These are phyloP conservation scores for Pezizomycotina sp. DNA, from an alignment of 2,329 filamentous ascomycete genomes.

Conservation along the genomic window DNA sequence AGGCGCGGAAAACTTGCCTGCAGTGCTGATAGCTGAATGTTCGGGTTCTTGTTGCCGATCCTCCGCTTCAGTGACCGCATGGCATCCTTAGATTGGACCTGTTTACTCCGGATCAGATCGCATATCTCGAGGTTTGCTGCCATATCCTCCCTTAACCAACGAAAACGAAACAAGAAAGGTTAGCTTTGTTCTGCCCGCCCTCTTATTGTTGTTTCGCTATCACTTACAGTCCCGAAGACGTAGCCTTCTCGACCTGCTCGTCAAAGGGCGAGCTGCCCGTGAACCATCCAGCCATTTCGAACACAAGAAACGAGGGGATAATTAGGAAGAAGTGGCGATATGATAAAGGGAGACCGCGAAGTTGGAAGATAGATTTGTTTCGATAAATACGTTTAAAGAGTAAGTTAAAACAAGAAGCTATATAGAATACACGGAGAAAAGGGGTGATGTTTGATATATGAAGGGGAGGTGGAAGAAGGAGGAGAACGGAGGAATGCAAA, in stretches of 20 bases:
- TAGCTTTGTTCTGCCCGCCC: too few relatives aligned
- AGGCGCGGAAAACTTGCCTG: conserved; percentile 42
- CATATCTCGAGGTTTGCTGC: conserved; percentile 95
- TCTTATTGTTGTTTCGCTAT: too few relatives aligned
- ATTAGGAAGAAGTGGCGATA: too few relatives aligned
- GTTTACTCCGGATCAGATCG: conserved; percentile 92
- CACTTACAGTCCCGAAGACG: conserved; percentile 74
- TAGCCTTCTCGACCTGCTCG: conserved; percentile 92
- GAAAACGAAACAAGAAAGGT: too few relatives aligned
- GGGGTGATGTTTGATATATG: not conserved
- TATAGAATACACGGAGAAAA: conserved; percentile 1
- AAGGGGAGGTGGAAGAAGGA: conserved; percentile 2
- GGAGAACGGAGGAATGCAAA: not conserved
- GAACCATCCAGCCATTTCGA: conserved; percentile 86
- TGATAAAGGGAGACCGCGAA: too few relatives aligned
- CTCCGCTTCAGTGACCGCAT: conserved; percentile 91
- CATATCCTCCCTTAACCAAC: conserved; percentile 72
- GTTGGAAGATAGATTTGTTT: too few relatives aligned
- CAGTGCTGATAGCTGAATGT: conserved; percentile 84
- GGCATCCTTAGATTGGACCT: conserved; percentile 89
- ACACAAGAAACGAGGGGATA: too few relatives aligned
- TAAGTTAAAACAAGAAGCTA: not conserved
- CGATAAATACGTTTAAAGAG: too few relatives aligned
- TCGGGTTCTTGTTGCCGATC: conserved; percentile 95
- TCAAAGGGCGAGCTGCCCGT: conserved; percentile 81